Base-by-base conservation (phyloP, 1,284 basidiomycete genomes). In the Cystobasidium sp. region DNA sequence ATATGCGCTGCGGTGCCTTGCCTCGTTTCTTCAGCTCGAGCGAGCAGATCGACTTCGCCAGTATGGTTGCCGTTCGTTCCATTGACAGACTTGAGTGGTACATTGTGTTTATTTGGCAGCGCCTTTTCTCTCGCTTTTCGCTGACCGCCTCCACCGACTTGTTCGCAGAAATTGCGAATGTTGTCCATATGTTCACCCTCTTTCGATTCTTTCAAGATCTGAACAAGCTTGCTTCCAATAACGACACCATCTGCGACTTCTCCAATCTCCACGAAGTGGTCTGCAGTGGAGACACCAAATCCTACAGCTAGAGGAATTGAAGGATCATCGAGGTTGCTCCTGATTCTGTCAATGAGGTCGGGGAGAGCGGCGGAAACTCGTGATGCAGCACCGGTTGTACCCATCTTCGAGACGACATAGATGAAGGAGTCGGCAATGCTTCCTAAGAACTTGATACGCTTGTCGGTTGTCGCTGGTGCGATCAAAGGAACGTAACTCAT, bases 321-420 rank as follows among this genome's bases (percentile, higher is more conserved):
- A 88, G 88, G 58, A 75, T 90, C 88, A 1, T 93, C 92, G 7
- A 97, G 88, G 16, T 87, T 88, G 51, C 82, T 85, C 80, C 94
- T 94, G 75, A 84, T 82, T 41, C 79, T 79, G 41, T 77, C 58
- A 67, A 84, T 78, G 68, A 84, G 78, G 39, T 79, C 75, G 24
- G 81, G 79, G 22, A 84, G 79, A 14, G 78, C 77, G 49, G 79
- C 78, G 0, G 85, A 86, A 12, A 88, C 88, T 49, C 86, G 84
- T 31, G 89, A 88, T 0, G 93, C 91, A 3, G 94, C 97, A 52
- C 96, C 97, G 0, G 96, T 99, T 0, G 93, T 96, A 39, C 96
- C 96, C 94, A 99, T 98, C 92, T 92, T 93, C 47, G 92, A 94
- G 10, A 97, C 93, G 68, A 99, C 90, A 82, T 99, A 99, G 79